These are phyloP conservation scores for Candida adriatica DNA, from an alignment of 805 yeast species.

Conservation along the genomic window DNA sequence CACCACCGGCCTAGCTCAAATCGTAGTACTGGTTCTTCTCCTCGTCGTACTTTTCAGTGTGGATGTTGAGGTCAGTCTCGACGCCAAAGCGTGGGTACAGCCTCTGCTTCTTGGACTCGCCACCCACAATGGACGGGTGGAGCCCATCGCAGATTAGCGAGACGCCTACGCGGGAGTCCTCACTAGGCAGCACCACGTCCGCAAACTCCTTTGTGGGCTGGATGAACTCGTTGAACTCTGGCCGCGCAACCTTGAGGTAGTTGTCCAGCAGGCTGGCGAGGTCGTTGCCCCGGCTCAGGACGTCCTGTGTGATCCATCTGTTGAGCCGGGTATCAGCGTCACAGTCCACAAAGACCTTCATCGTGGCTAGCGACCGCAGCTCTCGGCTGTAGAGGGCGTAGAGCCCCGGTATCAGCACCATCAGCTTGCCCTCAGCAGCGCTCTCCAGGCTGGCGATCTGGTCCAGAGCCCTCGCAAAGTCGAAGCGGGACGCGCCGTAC, in stretches of 20 bases:
- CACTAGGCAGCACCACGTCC: constrained; percentile 69
- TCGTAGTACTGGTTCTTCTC: constrained; percentile 40
- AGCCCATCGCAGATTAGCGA: constrained; percentile 60
- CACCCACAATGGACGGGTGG: constrained; percentile 14
- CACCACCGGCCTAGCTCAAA: too few species aligned
- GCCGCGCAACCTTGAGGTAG: constrained; percentile 51
- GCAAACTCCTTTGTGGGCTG: constrained; percentile 65
- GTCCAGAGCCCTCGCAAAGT: constrained; percentile 25
- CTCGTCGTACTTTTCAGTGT: constrained; percentile 29
- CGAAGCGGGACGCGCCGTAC: constrained; percentile 15
- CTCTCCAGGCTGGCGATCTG: constrained; percentile 8
- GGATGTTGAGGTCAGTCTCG: constrained; percentile 24
- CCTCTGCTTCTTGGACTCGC: constrained; percentile 1
- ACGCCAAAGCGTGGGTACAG: constrained; percentile 14
- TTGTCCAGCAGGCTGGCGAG: constrained; percentile 28
- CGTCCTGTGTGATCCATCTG: constrained; percentile 53
- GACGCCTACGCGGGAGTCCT: constrained; percentile 54
- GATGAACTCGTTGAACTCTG: constrained; percentile 62
- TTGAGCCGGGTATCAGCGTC: constrained; percentile 81
- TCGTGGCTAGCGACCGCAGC: constrained; percentile 47
- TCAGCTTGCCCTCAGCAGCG: constrained; percentile 18
- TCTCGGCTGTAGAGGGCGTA: constrained; percentile 67
- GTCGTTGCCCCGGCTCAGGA: constrained; percentile 16
- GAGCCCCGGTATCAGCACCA: constrained; percentile 61
- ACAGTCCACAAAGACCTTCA: constrained; percentile 72